Percentiles rank a stretch among this genome's conserved stretches.
These are phyloP conservation scores for Lactifluus rugatus DNA, from an alignment of 768 basidiomycete genomes.

Conservation along the genomic window DNA sequence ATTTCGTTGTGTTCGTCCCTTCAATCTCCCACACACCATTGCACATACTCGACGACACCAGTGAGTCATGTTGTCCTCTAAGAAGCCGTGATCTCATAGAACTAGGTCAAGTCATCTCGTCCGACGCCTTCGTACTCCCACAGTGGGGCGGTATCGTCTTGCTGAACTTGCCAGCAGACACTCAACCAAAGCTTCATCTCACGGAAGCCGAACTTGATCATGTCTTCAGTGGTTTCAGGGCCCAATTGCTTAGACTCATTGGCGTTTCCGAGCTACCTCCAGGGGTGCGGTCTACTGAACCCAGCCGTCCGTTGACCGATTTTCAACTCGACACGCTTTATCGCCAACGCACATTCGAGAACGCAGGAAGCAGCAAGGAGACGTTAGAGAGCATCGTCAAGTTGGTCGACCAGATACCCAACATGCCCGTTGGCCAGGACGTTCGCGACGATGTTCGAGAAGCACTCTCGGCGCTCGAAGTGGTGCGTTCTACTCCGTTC, in stretches of 20 bases:
- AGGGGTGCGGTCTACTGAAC: slow-evolving; percentile 28
- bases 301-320: slow-evolving; percentile 34
- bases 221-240: slow-evolving; percentile 54
- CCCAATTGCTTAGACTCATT: slow-evolving; percentile 70
- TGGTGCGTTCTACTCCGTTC: slow-evolving; percentile 38
- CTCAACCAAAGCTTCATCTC: slow-evolving; percentile 29
- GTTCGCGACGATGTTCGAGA: slow-evolving; percentile 64
- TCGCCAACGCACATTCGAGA: slow-evolving; percentile 61
- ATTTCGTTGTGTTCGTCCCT: slow-evolving; percentile 87
- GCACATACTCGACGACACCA: slow-evolving; percentile 46
- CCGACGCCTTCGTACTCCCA: slow-evolving; percentile 75
- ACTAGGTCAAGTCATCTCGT: slow-evolving; percentile 39
- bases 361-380: slow-evolving; percentile 54
- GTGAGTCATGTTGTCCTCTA: slow-evolving; percentile 25
- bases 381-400: slow-evolving; percentile 76
- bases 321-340: slow-evolving; percentile 82
- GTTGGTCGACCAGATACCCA: slow-evolving; percentile 74
- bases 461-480: slow-evolving; percentile 62
- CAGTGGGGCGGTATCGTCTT: slow-evolving; percentile 91
- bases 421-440: slow-evolving; percentile 82
- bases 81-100: neutral
- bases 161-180: slow-evolving; percentile 42
- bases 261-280: slow-evolving; percentile 60
- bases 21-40: slow-evolving; percentile 60
- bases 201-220: slow-evolving; percentile 37